Conservation (phyloP, 2,329 filamentous ascomycete species). For the Calonectria honghensis region DNA sequence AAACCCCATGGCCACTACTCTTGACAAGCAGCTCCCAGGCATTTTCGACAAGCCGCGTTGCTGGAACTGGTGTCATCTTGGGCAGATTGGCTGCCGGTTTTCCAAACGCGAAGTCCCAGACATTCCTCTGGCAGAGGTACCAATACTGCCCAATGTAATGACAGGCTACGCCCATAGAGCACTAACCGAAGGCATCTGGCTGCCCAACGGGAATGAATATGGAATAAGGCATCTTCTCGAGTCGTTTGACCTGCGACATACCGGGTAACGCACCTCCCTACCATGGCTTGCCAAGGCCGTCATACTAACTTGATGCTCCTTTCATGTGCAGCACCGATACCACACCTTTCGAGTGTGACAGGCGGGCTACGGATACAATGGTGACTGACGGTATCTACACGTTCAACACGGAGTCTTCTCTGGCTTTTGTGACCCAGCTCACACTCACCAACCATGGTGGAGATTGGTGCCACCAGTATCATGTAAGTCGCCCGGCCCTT, state of each 20-base stretch:
- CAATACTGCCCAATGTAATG: neutral
- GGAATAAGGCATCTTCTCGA: neutral
- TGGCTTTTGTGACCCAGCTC: neutral
- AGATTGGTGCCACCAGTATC: neutral
- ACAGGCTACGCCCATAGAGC: neutral
- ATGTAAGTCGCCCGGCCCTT: neutral
- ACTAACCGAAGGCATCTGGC: neutral
- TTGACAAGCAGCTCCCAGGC: neutral
- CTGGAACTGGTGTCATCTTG: neutral
- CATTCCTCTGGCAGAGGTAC: neutral
- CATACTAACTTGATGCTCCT: neutral
- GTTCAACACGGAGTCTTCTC: neutral
- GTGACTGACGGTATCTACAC: neutral
- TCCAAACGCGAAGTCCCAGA: neutral
- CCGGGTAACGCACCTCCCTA: neutral
- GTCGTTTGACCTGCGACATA: neutral
- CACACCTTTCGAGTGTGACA: neutral
- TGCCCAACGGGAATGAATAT: neutral
- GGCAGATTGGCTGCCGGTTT: neutral
- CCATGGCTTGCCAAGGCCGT: neutral
- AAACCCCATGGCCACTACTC: neutral
- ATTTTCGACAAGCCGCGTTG: neutral
- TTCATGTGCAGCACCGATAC: neutral
- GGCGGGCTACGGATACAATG: neutral
- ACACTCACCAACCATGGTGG: neutral